Base-by-base conservation (phyloP, 139 green algal species). In the Chlorella sp. region DNA sequence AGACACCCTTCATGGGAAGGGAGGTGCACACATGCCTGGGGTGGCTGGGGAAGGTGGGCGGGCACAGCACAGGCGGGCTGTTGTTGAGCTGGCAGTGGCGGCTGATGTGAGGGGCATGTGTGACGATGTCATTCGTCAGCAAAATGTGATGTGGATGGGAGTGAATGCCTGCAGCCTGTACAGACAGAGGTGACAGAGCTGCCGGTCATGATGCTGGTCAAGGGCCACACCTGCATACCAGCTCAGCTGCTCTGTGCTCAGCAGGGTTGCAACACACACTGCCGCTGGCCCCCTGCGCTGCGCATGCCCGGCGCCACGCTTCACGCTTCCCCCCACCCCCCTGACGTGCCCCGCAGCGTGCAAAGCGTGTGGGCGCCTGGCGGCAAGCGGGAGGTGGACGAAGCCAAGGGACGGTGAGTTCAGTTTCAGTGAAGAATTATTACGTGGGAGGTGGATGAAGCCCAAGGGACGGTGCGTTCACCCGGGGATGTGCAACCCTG, bases 381-480 rank as follows among this genome's bases (percentile, higher is more conserved):
- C 3, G 96, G 96, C 68, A 96, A 98, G 90, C 97, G 99, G 92
- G 94, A 86, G 73, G 96, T 99, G 85, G 95, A 97, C 15, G 97
- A 96, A 34, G 95, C 97, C 34, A 98, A 99, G 92, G 37, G 64
- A 7, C 84, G 81, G 88, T 88, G 68, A 34, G 87, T 9, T 9
- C 26, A 73, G 28, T 14, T 34, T n/a, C n/a, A n/a, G n/a, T n/a
- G n/a, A n/a, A n/a, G n/a, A n/a, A n/a, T n/a, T n/a, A n/a, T n/a
- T n/a, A n/a, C n/a, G 90, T 96, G 99, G 92, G 94, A 86, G 73
- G 96, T 99, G 85, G 95, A 97, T 14, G 97, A 96, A 34, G 95
- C 97, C 34, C n/a, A 98, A 99, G 92, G 37, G 64, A 0, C 16
- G 32, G 53, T 22, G 26, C 40, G 0, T 64, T 82, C 9, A 0